Percentiles rank a stretch among this genome's conserved stretches.
phyloP scores from a whole-genome alignment of 129 eudicot genomes.

The Helianthus tuberosus region DNA sequence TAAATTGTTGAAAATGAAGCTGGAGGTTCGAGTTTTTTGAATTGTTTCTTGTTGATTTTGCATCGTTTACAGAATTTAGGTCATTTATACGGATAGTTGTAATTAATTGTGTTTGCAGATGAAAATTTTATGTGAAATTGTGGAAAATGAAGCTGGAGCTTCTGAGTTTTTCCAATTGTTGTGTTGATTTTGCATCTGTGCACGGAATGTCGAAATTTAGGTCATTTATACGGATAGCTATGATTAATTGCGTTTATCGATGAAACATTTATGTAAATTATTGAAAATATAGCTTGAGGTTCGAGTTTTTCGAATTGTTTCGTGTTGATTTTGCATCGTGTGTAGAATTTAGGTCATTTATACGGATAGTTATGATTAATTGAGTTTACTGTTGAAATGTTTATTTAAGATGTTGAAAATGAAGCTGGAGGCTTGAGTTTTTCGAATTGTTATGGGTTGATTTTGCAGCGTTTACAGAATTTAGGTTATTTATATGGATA shows the following conservation, averaged over 20 bases:
- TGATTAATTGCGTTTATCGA: no score
- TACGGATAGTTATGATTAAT: not conserved
- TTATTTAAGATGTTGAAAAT: not conserved
- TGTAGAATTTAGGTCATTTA: slow-evolving; percentile 15
- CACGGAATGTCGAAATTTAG: not conserved
- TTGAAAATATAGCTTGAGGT: not conserved
- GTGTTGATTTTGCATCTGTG: no score
- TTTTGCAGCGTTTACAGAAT: not conserved
- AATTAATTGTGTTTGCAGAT: no score
- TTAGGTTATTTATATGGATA: slow-evolving; percentile 10
- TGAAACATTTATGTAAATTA: no score
- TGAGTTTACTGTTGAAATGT: not conserved
- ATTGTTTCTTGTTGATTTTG: no score
- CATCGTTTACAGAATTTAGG: no score
- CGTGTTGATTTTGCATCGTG: not conserved
- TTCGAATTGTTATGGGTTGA: slow-evolving; percentile 6
- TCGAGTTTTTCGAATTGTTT: not conserved
- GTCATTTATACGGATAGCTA: no score
- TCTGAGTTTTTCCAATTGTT: no score
- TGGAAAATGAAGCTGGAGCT: no score
- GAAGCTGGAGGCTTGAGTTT: no score
- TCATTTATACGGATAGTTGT: not conserved
- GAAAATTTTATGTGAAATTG: no score
- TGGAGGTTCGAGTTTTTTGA: no score
- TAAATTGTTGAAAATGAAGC: not conserved